Evolutionary conservation across 192 early-diverging fungal species (phyloP).

Genomic region (Lunasporangiospora selenospora): DNA sequence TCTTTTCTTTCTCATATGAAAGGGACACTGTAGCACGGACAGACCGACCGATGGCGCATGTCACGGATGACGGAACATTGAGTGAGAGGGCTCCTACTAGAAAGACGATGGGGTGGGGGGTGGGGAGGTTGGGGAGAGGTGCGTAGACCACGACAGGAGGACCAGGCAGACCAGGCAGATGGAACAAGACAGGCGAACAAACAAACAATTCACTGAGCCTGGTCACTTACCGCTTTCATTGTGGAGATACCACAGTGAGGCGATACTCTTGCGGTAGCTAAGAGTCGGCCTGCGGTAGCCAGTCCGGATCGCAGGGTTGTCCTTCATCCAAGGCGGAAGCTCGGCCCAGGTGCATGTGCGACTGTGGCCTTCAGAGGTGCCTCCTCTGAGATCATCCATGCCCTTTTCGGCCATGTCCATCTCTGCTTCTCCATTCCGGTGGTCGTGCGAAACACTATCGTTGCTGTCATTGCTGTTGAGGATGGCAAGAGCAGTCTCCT

Average conservation of each 20-base stretch:
- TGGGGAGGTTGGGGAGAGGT: no score
- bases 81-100: no score
- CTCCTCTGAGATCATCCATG: neutral
- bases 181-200: neutral
- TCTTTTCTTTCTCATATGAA: no score
- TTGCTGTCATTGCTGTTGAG: neutral
- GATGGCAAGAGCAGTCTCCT: conserved; percentile 2
- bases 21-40: no score
- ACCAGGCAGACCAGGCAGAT: neutral
- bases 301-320: conserved; percentile 32
- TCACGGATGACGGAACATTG: no score
- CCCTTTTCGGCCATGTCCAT: no score
- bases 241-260: conserved; percentile 27
- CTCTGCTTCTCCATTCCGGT: no score
- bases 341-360: conserved; percentile 34
- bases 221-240: conserved; percentile 46
- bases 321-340: conserved; percentile 40
- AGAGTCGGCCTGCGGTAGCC: conserved; percentile 38
- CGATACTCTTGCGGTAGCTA: conserved; percentile 20
- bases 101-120: no score
- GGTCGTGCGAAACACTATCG: no score
- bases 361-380: neutral
- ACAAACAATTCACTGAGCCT: no score
- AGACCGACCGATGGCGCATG: no score
- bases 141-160: no score